These are phyloP conservation scores for Pythium catenulatum DNA, from an alignment of 352 stramenopile species.

Conservation along the genomic window DNA sequence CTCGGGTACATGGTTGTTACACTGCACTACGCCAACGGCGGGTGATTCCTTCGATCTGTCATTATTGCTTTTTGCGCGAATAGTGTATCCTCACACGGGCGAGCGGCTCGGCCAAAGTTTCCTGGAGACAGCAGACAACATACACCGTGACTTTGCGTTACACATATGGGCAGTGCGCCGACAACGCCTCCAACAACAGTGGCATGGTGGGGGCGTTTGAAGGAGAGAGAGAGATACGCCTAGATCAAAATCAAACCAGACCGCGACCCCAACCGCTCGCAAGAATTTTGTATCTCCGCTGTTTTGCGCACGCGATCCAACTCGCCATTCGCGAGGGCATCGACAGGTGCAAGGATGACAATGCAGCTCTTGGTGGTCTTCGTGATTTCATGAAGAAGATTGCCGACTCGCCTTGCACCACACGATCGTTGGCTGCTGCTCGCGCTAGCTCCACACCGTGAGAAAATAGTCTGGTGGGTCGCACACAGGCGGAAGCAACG, in stretches of 20 bases:
- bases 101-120: background rate
- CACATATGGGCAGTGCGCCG: background rate
- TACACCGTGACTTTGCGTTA: background rate
- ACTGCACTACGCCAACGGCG: conserved; percentile 45
- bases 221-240: background rate
- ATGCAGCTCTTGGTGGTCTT: background rate
- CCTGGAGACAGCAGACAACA: background rate
- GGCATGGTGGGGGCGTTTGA: background rate
- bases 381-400: conserved; percentile 24
- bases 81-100: conserved; percentile 40
- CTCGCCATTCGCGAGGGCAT: background rate
- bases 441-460: too few species aligned
- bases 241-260: too few species aligned
- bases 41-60: conserved; percentile 14
- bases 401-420: background rate
- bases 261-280: too few species aligned
- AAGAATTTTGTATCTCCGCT: conserved; percentile 10
- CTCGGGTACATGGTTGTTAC: conserved; percentile 50
- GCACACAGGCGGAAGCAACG: too few species aligned
- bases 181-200: conserved; percentile 17
- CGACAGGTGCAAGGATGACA: background rate
- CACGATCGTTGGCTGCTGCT: too few species aligned
- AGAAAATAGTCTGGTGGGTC: too few species aligned
- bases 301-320: conserved; percentile 18
- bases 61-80: conserved; percentile 46